These are phyloP conservation scores for Canavalia gladiata DNA, from an alignment of 306 rosid genomes.

Conservation along the genomic window DNA sequence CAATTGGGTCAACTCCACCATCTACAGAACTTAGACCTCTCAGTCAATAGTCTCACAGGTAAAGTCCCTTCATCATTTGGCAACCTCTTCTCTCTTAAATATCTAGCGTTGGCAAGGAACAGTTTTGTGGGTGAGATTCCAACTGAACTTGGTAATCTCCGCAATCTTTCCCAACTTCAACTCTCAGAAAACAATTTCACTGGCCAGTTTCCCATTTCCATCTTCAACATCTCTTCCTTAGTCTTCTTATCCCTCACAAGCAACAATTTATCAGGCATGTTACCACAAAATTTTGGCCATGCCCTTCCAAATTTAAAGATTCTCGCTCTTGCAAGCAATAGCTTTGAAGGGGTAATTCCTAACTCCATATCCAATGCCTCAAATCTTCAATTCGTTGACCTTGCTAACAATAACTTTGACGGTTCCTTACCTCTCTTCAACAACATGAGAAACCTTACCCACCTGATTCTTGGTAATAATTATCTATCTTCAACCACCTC, in stretches of 20 bases:
- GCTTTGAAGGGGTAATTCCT: slow-evolving; percentile 52
- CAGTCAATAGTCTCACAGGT: slow-evolving; percentile 55
- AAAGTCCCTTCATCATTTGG: slow-evolving; percentile 51
- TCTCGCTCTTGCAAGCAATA: slow-evolving; percentile 44
- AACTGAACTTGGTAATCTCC: slow-evolving; percentile 46
- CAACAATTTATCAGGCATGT: slow-evolving; percentile 46
- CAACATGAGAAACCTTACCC: slow-evolving; percentile 45
- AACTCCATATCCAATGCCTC: slow-evolving; percentile 57
- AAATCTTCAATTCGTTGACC: slow-evolving; percentile 41
- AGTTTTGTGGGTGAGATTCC: slow-evolving; percentile 50
- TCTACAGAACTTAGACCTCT: slow-evolving; percentile 46
- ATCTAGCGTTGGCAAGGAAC: slow-evolving; percentile 50
- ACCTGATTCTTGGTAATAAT: slow-evolving; percentile 34
- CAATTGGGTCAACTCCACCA: slow-evolving; percentile 41
- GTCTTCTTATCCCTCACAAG: slow-evolving; percentile 38
- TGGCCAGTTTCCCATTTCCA: slow-evolving; percentile 51
- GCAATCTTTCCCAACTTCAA: slow-evolving; percentile 42
- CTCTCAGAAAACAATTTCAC: slow-evolving; percentile 47
- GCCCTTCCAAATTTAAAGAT: slow-evolving; percentile 42
- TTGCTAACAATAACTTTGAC: slow-evolving; percentile 42
- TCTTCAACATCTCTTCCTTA: slow-evolving; percentile 53
- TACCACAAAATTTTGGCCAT: slow-evolving; percentile 38
- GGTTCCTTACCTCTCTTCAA: slow-evolving; percentile 46
- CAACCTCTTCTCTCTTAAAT: slow-evolving; percentile 40
- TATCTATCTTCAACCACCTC: slow-evolving; percentile 44